Conservation (phyloP, 805 yeast species). For the Pichia membranifaciens region DNA sequence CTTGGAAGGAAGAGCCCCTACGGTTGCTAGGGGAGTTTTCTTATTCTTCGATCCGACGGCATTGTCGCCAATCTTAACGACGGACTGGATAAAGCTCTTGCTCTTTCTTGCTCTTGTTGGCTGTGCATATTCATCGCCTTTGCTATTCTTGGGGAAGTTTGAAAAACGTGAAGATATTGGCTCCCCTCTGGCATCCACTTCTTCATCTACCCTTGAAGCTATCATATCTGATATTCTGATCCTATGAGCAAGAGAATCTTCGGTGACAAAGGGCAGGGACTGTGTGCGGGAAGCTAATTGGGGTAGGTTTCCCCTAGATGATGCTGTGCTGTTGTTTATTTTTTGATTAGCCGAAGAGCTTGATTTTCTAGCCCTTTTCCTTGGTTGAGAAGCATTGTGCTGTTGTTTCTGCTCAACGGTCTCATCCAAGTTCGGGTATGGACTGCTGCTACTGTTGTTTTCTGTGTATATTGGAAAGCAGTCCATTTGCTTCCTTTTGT, state of each 20-base stretch:
- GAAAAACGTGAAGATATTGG: slow-evolving; percentile 29
- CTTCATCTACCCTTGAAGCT: slow-evolving; percentile 11
- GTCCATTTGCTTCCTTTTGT: slow-evolving; percentile 3
- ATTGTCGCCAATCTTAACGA: slow-evolving; percentile 28
- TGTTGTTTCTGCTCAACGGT: slow-evolving; percentile 3
- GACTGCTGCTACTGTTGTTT: slow-evolving; percentile 10
- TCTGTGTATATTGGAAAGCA: slow-evolving; percentile 10
- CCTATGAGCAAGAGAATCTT: slow-evolving; percentile 29
- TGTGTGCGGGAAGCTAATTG: slow-evolving; percentile 32
- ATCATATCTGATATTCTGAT: slow-evolving; percentile 28
- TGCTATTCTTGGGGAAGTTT: slow-evolving; percentile 25
- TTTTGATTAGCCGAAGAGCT: neutral
- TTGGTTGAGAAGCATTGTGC: neutral
- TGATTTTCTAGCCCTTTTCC: slow-evolving; percentile 2
- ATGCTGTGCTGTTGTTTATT: neutral
- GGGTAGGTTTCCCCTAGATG: slow-evolving; percentile 17
- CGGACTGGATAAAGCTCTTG: slow-evolving; percentile 28
- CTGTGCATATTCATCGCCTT: slow-evolving; percentile 15
- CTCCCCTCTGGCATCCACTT: slow-evolving; percentile 23
- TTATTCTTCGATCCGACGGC: neutral
- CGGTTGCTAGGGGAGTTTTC: slow-evolving; percentile 14
- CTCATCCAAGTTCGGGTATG: slow-evolving; percentile 11
- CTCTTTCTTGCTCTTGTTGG: slow-evolving; percentile 29
- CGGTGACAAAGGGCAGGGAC: slow-evolving; percentile 30
- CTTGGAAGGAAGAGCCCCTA: slow-evolving; percentile 11